Evolutionary conservation across 768 basidiomycete genomes (phyloP).

Genomic region (Xerocomus spinulosus): DNA sequence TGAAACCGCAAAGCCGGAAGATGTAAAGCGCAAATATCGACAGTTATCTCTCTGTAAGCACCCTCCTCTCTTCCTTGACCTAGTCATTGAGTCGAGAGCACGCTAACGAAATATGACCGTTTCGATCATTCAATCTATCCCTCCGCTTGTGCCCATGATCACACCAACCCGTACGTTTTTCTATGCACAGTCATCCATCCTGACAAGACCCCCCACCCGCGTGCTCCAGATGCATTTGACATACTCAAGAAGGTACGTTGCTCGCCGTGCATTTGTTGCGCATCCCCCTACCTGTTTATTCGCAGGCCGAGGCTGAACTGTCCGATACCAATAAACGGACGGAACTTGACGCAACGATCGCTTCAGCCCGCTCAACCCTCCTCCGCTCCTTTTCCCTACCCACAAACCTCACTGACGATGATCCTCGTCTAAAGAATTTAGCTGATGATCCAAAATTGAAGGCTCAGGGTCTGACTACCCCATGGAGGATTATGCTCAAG

Average conservation of each 20-base stretch:
- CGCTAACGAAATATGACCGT: constrained; percentile 19
- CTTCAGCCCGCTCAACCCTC: constrained; percentile 64
- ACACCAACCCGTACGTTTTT: constrained; percentile 38
- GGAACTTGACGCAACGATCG: constrained; percentile 75
- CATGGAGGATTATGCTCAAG: constrained; percentile 63
- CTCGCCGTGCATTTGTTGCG: neutral
- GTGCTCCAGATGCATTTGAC: constrained; percentile 91
- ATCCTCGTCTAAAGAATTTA: constrained; percentile 49
- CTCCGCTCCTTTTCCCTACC: constrained; percentile 64
- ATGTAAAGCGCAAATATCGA: constrained; percentile 85
- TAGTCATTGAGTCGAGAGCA: constrained; percentile 7
- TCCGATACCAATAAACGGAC: constrained; percentile 74
- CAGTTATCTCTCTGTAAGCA: constrained; percentile 79
- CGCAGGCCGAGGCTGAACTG: constrained; percentile 79
- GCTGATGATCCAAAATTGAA: constrained; percentile 34
- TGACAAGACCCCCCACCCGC: constrained; percentile 88
- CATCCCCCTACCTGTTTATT: neutral
- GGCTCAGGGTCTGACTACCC: constrained; percentile 39
- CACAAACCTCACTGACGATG: constrained; percentile 51
- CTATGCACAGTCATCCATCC: constrained; percentile 85
- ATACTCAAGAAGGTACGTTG: constrained; percentile 78
- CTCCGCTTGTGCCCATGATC: neutral
- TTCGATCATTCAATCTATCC: neutral
- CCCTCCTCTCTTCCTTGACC: constrained; percentile 9
- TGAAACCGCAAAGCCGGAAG: constrained; percentile 64